Evolutionary conservation across 371 early-diverging fungal genomes (phyloP).

Genomic region (Mortierella sp.): DNA sequence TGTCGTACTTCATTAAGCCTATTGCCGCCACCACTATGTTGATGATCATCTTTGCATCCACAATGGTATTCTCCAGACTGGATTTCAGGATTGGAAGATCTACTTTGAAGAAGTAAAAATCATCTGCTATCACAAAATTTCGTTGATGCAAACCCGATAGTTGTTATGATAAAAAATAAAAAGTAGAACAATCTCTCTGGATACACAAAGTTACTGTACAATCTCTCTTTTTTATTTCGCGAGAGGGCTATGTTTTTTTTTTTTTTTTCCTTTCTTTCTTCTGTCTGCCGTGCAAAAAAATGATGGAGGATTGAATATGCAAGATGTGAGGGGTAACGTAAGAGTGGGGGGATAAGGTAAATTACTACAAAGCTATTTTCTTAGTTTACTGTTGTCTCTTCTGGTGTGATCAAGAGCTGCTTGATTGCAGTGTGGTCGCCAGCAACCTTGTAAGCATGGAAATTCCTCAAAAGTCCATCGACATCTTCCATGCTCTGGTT

Average conservation of each 20-base stretch:
- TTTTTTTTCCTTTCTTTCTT: background rate
- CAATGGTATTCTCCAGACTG: slow-evolving; percentile 39
- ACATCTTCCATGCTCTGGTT: slow-evolving; percentile 92
- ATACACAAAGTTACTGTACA: background rate
- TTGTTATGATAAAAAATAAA: background rate
- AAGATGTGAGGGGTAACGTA: background rate
- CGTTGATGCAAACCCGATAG: too few species aligned
- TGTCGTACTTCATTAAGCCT: slow-evolving; percentile 47
- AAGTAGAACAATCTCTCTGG: background rate
- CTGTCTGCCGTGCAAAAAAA: background rate
- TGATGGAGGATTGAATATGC: background rate
- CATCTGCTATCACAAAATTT: too few species aligned
- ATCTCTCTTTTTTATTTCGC: background rate
- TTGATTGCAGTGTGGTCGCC: slow-evolving; percentile 59
- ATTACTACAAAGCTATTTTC: background rate
- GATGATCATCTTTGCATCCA: slow-evolving; percentile 39
- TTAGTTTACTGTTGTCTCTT: slow-evolving; percentile 18
- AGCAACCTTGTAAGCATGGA: slow-evolving; percentile 65
- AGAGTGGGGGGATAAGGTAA: background rate
- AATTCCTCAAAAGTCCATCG: slow-evolving; percentile 76
- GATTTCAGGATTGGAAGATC: slow-evolving; percentile 47
- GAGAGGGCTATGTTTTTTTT: background rate
- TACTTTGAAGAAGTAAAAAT: slow-evolving; percentile 24
- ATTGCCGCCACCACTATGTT: slow-evolving; percentile 48
- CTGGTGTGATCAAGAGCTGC: slow-evolving; percentile 41